phyloP scores from a whole-genome alignment of 371 early-diverging fungal genomes.

The Mortierella sp. region DNA sequence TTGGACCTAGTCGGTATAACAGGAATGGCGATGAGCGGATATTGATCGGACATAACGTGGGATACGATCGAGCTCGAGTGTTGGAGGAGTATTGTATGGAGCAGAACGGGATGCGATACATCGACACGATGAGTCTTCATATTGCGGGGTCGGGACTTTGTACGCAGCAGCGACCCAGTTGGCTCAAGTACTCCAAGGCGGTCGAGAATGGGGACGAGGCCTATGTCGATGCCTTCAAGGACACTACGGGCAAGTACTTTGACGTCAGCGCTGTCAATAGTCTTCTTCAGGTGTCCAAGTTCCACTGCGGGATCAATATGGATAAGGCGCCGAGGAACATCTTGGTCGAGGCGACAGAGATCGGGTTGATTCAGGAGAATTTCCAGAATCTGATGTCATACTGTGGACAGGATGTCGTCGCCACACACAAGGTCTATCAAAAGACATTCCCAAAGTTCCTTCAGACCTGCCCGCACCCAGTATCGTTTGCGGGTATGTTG shows the following conservation, averaged over 20 bases:
- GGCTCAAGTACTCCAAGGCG: conserved; percentile 79
- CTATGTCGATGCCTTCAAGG: conserved; percentile 44
- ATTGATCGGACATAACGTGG: conserved; percentile 94
- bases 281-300: conserved; percentile 83
- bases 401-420: conserved; percentile 91
- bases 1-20: conserved; percentile 27
- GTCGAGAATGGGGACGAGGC: conserved; percentile 47
- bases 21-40: conserved; percentile 66
- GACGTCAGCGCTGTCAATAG: conserved; percentile 87
- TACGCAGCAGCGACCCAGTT: conserved; percentile 88
- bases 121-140: conserved; percentile 97
- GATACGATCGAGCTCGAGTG: conserved; percentile 93
- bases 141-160: conserved; percentile 93
- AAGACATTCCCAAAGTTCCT: conserved; percentile 80
- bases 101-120: conserved; percentile 69
- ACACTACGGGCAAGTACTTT: conserved; percentile 62
- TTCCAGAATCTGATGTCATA: conserved; percentile 84
- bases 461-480: conserved; percentile 93
- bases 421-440: conserved; percentile 84
- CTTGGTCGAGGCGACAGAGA: conserved; percentile 68
- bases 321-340: conserved; percentile 84
- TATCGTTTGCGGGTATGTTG: conserved; percentile 93
- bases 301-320: conserved; percentile 80
- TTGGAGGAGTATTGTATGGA: conserved; percentile 86
- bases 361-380: conserved; percentile 68